Evolutionary conservation across 2,329 filamentous ascomycete species (phyloP), one percentile per base, ranked within the genome.

Genomic region (Xylariaceae sp.): DNA sequence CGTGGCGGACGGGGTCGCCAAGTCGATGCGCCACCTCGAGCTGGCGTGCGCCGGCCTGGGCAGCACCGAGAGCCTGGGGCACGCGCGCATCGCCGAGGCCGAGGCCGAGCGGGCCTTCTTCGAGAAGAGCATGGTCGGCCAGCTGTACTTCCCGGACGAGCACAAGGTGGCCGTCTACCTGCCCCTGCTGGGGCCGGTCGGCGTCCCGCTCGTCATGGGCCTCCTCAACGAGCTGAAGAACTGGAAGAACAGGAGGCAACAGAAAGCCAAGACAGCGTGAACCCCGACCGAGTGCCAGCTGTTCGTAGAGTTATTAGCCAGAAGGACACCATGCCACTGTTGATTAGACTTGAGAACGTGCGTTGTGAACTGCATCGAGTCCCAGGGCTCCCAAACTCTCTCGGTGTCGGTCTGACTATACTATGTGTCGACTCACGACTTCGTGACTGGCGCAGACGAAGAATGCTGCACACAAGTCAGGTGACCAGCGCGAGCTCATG

Each of bases 91-190:
- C 29, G 92, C 92, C 5, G 89, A 95, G 59, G 74, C 77, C 3
- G 87, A 93, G 54, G 90, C 88, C 0, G 92, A 98, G 57, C 79
- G 83, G 40, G 90, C 90, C 0, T 98, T 98, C 60, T 98, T 98
- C 48, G 92, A 98, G 61, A 94, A 94, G 62, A 94, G 85, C 53
- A 98, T 98, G 92, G 92, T 98, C 10, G 92, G 89, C 0, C 92
- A 96, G 63, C 80, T 96, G 2, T 98, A 96, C 59, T 98, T 98
- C 58, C 92, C 92, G 0, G 92, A 98, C 53, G 92, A 98, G 63
- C 92, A 98, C 59, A 98, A 96, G 60, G 77, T 98, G 16, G 92
- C 92, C 0, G 92, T 98, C 1, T 98, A 98, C 56, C 62, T 98
- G 49, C 92, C 92, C 1, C 64, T 98, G 9, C 63, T 98, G 25